phyloP scores from a whole-genome alignment of 1,284 basidiomycete species.

The Fomitopsis palustris region DNA sequence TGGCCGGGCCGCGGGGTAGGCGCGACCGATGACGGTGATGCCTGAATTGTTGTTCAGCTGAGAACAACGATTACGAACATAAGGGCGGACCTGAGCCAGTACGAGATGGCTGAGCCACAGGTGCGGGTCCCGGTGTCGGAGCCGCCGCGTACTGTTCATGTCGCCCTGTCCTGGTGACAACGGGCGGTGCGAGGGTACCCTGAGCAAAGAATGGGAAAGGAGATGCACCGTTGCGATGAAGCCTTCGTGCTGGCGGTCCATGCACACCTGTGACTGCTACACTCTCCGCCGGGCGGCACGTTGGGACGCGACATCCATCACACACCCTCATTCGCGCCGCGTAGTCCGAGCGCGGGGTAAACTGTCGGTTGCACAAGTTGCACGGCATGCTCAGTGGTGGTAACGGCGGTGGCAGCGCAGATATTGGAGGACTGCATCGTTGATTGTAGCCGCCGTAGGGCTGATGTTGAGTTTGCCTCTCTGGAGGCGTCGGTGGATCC shows the following conservation, averaged over 20 bases:
- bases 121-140: neutral
- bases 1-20: neutral
- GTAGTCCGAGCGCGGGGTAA: neutral
- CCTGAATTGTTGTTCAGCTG: neutral
- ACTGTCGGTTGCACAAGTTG: neutral
- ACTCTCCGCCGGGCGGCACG: neutral
- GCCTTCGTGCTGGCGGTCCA: neutral
- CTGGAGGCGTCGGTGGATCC: constrained; percentile 5
- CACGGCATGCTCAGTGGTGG: neutral
- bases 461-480: neutral
- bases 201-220: neutral
- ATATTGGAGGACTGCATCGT: neutral
- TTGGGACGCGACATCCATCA: neutral
- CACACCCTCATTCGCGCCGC: neutral
- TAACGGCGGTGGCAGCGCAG: neutral
- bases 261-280: neutral
- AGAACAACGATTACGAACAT: neutral
- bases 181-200: neutral
- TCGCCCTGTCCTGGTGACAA: neutral
- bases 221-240: neutral
- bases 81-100: neutral
- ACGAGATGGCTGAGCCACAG: neutral
- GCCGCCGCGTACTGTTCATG: neutral
- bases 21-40: neutral
- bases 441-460: neutral